These are phyloP conservation scores for Exophiala xenobiotica DNA, from an alignment of 2,329 filamentous ascomycete species.

Conservation along the genomic window DNA sequence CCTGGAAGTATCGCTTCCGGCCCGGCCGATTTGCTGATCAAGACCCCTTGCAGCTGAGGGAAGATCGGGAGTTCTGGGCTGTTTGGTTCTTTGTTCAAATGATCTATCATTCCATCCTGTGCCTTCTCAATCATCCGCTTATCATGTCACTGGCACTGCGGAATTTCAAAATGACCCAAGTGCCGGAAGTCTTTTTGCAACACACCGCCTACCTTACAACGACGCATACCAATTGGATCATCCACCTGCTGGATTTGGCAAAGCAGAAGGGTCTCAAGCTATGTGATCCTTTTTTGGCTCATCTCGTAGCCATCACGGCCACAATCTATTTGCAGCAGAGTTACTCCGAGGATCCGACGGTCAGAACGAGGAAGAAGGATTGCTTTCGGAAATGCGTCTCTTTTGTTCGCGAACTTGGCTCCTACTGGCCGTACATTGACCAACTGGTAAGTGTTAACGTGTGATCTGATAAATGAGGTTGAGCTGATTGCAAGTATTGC, in stretches of 20 bases:
- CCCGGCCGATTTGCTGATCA: constrained; percentile 49
- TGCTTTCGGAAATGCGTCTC: constrained; percentile 47
- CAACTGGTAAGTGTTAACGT: constrained; percentile 39
- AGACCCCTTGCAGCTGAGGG: constrained; percentile 43
- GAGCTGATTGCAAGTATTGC: not conserved
- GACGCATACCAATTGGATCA: constrained; percentile 54
- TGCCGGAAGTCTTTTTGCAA: constrained; percentile 55
- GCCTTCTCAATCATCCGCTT: constrained; percentile 56
- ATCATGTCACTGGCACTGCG: constrained; percentile 53
- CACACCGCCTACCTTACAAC: constrained; percentile 54
- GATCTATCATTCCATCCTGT: constrained; percentile 54
- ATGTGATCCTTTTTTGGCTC: constrained; percentile 49
- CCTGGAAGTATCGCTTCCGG: constrained; percentile 52
- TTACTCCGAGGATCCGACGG: constrained; percentile 45
- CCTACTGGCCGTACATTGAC: constrained; percentile 48
- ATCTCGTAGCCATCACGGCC: constrained; percentile 53
- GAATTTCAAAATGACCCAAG: constrained; percentile 52
- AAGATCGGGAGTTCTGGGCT: constrained; percentile 53
- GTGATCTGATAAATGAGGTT: not conserved
- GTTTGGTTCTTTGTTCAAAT: constrained; percentile 55
- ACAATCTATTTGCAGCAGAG: constrained; percentile 57
- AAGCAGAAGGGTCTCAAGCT: constrained; percentile 47
- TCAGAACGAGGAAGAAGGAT: constrained; percentile 44
- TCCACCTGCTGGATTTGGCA: constrained; percentile 52
- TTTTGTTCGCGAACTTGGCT: constrained; percentile 45